Conservation (phyloP, 2,329 filamentous ascomycete genomes). For the Chaetomium strumarium region DNA sequence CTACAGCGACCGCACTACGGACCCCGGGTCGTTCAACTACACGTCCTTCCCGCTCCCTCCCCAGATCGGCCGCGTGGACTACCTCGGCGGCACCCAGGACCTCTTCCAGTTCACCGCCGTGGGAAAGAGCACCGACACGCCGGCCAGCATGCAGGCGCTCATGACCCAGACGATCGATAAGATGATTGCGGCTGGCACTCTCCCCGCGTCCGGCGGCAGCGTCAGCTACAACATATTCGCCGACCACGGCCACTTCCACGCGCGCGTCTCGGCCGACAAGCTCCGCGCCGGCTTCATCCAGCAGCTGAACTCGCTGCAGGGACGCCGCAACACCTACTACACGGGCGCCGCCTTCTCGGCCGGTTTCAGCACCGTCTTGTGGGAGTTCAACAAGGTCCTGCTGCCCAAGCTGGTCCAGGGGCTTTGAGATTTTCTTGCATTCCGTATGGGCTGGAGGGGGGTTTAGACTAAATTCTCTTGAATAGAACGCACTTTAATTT, state of each 20-base stretch:
- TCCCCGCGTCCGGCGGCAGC: slow-evolving; percentile 5
- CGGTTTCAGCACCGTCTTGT: slow-evolving; percentile 22
- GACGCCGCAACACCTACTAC: slow-evolving; percentile 22
- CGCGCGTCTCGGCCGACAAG: slow-evolving; percentile 17
- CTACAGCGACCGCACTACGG: slow-evolving; percentile 8
- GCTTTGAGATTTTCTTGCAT: neutral
- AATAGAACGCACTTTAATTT: no score
- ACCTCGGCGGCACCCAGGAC: slow-evolving; percentile 12
- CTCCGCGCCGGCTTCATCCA: slow-evolving; percentile 20
- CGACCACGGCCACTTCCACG: slow-evolving; percentile 16
- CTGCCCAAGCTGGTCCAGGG: slow-evolving; percentile 18
- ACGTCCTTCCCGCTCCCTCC: slow-evolving; percentile 12
- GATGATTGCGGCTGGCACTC: slow-evolving; percentile 18
- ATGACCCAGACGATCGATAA: slow-evolving; percentile 9
- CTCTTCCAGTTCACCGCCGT: slow-evolving; percentile 14
- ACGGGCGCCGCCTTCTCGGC: slow-evolving; percentile 23
- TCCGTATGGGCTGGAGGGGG: no score
- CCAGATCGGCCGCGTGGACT: slow-evolving; percentile 18
- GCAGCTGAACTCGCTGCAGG: slow-evolving; percentile 22
- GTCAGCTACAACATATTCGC: slow-evolving; percentile 9
- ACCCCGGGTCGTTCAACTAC: slow-evolving; percentile 8
- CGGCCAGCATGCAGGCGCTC: slow-evolving; percentile 8
- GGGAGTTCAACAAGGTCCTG: slow-evolving; percentile 24
- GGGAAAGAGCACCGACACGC: slow-evolving; percentile 6
- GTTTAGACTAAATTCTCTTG: no score